Base-by-base conservation (phyloP, 352 stramenopile genomes). In the Blastocystis sp. region DNA sequence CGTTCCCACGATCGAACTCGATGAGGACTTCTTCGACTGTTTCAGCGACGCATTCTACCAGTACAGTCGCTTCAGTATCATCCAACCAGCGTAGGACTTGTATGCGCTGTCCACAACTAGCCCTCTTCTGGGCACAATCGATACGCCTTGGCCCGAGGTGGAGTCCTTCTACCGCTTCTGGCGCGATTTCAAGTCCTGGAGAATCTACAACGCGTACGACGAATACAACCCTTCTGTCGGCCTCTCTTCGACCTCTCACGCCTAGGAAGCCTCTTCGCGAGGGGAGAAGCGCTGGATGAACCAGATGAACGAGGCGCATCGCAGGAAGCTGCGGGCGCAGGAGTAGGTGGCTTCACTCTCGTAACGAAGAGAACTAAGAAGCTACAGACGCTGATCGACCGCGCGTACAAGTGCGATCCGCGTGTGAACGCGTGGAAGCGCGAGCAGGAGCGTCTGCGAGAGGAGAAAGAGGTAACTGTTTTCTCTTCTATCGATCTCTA, bases 131-230 rank as follows among this genome's bases (percentile, higher is more conserved):
- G 92, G 92, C 34, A 90, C 93, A 79, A 88, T 90, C 21, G 24
- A 78, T 49, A 92, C 91, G 9, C 87, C 90, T 1, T 88, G 92
- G 36, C 87, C 89, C 21, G 38, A 93, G 57, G 91, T 95, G 0
- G 88, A 93, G 49, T 81, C 71, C 2, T 95, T 94, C 87, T 95
- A 95, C 84, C 87, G 91, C 7, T 94, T 93, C 87, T 95, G 92
- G 92, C 89, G 89, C 16, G 86, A 90, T 27, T 95, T 95, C 76
- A 88, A 92, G 44, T 92, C 88, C 9, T 94, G 91, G 91, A 87
- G 92, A 77, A 90, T 94, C 75, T 94, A 93, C 86, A 89, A 87
- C 16, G 75, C 86, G 1, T 79, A 79, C 32, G 87, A 89, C 71
- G 88, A 89, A 65, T 88, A 88, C 63, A 87, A 88, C 34, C 61